These are phyloP conservation scores for Fusarium temperatum DNA, from an alignment of 2,329 filamentous ascomycete species.

Conservation along the genomic window DNA sequence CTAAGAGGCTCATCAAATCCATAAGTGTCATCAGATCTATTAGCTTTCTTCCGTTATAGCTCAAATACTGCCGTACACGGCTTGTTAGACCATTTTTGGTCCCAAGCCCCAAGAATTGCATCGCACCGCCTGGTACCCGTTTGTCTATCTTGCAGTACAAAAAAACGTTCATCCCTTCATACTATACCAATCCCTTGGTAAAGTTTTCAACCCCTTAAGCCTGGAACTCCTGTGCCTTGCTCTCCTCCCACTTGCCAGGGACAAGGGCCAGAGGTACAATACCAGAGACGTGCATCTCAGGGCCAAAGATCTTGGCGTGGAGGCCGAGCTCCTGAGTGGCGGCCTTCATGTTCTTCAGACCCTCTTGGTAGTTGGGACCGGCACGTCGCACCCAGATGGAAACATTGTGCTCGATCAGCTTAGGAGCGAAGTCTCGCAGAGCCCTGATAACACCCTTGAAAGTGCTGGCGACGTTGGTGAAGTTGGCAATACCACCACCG, in stretches of 20 bases:
- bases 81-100: conserved; percentile 34
- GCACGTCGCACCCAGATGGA: conserved; percentile 94
- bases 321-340: conserved; percentile 94
- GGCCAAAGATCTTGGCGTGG: conserved; percentile 69
- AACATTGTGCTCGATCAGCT: conserved; percentile 94
- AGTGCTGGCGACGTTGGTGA: conserved; percentile 98
- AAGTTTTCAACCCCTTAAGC: conserved; percentile 50
- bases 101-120: conserved; percentile 39
- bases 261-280: conserved; percentile 92
- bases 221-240: conserved; percentile 69
- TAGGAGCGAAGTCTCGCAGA: conserved; percentile 85
- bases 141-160: conserved; percentile 50
- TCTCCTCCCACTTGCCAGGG: conserved; percentile 70
- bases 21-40: conserved; percentile 44
- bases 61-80: conserved; percentile 44
- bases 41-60: conserved; percentile 44
- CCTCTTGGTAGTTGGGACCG: conserved; percentile 98
- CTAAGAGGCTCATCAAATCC: not conserved
- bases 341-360: conserved; percentile 99
- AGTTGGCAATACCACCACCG: conserved; percentile 99
- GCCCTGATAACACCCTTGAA: conserved; percentile 99
- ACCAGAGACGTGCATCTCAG: conserved; percentile 95
- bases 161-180: conserved; percentile 40
- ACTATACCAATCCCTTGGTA: conserved; percentile 11
- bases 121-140: conserved; percentile 40